A percentile compares a stretch with the other conserved stretches of the same genome.
Evolutionary conservation across 176 grass and related monocot species (phyloP).

Genomic region (Ananas comosus): DNA sequence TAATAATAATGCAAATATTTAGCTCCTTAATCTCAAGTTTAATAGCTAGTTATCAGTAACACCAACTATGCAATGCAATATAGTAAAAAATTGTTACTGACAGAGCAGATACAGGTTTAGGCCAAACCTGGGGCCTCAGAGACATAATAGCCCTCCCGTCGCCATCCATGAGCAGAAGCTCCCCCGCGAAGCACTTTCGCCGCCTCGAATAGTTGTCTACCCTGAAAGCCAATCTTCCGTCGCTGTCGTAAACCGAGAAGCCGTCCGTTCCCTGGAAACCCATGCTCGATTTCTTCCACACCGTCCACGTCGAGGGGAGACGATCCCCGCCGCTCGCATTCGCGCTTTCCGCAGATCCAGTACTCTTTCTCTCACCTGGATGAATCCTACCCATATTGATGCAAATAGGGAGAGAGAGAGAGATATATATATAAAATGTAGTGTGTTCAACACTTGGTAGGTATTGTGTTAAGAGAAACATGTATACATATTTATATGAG

Average conservation of each 20-base stretch:
- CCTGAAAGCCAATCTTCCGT: constrained; percentile 53
- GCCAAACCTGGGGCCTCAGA: constrained; percentile 55
- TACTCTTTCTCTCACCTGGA: constrained; percentile 24
- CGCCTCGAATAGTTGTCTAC: constrained; percentile 80
- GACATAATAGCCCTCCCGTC: constrained; percentile 39
- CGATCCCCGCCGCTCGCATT: not conserved
- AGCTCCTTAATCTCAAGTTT: too few species aligned
- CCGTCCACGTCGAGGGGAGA: constrained; percentile 47
- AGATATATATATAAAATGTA: constrained; percentile 2
- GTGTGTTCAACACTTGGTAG: not conserved
- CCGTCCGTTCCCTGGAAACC: constrained; percentile 88
- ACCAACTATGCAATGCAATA: too few species aligned
- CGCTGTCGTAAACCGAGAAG: constrained; percentile 73
- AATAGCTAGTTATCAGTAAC: not conserved
- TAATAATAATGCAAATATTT: not conserved
- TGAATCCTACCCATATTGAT: constrained; percentile 45
- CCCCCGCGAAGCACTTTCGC: constrained; percentile 46
- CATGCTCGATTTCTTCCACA: constrained; percentile 97
- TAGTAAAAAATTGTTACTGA: not conserved
- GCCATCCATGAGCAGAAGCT: constrained; percentile 80
- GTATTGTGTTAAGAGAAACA: not conserved
- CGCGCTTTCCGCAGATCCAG: not conserved
- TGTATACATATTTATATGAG: constrained; percentile 5
- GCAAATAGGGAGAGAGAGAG: not conserved
- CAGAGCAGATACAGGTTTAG: not conserved